Percentiles rank a stretch among this genome's conserved stretches.
phyloP scores from a whole-genome alignment of 176 grass and related monocot species.

The Avena eriantha region DNA sequence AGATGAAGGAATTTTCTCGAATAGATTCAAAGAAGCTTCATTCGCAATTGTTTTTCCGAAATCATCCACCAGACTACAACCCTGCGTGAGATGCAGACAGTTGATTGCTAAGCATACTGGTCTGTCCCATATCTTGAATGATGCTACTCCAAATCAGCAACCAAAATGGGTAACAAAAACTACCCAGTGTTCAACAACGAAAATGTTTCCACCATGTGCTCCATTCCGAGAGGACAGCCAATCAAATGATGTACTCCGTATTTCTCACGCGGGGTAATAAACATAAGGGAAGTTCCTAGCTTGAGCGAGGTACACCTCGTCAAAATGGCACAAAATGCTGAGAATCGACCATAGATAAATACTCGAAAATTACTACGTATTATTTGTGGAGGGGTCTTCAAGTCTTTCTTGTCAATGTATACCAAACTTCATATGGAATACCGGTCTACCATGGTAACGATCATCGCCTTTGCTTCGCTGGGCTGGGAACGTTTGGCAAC shows the following conservation, averaged over 20 bases:
- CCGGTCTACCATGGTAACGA: constrained; percentile 14
- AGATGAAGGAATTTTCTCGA: not conserved
- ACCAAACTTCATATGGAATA: constrained; percentile 34
- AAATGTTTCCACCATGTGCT: constrained; percentile 7
- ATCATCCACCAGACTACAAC: constrained; percentile 12
- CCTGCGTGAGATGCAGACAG: not conserved
- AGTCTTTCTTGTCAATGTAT: constrained; percentile 29
- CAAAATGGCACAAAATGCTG: constrained; percentile 8
- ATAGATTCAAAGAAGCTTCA: constrained; percentile 6
- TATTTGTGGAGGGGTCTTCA: constrained; percentile 43
- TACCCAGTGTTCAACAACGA: not conserved
- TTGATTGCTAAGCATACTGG: not conserved
- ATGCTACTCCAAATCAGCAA: constrained; percentile 21
- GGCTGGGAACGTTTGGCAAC: constrained; percentile 41
- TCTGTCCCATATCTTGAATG: not conserved
- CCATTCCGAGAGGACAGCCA: not conserved
- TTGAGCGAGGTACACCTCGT: constrained; percentile 31
- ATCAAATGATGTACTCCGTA: not conserved
- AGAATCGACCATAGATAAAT: constrained; percentile 36
- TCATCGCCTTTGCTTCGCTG: constrained; percentile 58
- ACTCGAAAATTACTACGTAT: constrained; percentile 12
- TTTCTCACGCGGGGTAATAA: not conserved
- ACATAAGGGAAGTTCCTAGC: constrained; percentile 38
- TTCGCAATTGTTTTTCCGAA: constrained; percentile 8
- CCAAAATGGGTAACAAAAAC: not conserved